phyloP scores from a whole-genome alignment of 140 eudicot species.

The Artemisia princeps region DNA sequence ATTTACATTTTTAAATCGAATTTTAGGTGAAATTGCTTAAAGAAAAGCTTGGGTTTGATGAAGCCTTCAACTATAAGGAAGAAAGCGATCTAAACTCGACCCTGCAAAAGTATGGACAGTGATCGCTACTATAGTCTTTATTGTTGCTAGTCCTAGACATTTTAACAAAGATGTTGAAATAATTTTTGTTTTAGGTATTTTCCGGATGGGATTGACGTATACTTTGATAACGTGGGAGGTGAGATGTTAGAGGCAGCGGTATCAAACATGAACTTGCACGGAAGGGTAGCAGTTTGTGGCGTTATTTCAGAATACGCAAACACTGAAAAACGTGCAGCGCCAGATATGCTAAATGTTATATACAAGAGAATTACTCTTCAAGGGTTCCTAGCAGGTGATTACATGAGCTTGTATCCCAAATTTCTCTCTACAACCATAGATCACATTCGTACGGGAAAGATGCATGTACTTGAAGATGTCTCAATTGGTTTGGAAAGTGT shows the following conservation, averaged over 20 bases:
- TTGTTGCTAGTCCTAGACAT: background rate
- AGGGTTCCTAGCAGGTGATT: conserved; percentile 61
- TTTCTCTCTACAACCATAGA: conserved; percentile 49
- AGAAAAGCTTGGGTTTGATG: conserved; percentile 72
- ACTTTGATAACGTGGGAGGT: conserved; percentile 86
- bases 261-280: conserved; percentile 60
- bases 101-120: conserved; percentile 38
- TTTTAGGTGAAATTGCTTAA: conserved; percentile 62
- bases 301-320: conserved; percentile 61
- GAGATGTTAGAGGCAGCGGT: conserved; percentile 74
- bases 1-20: background rate
- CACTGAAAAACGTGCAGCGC: conserved; percentile 37
- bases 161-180: background rate
- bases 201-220: conserved; percentile 76
- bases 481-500: conserved; percentile 57
- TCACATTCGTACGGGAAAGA: conserved; percentile 41
- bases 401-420: conserved; percentile 30
- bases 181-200: conserved; percentile 35
- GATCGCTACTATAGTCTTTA: background rate
- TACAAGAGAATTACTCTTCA: conserved; percentile 58
- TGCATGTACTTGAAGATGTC: conserved; percentile 55
- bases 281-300: conserved; percentile 68
- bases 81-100: conserved; percentile 49
- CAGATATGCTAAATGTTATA: conserved; percentile 55
- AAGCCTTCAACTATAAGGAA: conserved; percentile 83